A percentile compares a stretch with the other conserved stretches of the same genome.
phyloP scores from a whole-genome alignment of 805 yeast genomes.

The Candida awuae region DNA sequence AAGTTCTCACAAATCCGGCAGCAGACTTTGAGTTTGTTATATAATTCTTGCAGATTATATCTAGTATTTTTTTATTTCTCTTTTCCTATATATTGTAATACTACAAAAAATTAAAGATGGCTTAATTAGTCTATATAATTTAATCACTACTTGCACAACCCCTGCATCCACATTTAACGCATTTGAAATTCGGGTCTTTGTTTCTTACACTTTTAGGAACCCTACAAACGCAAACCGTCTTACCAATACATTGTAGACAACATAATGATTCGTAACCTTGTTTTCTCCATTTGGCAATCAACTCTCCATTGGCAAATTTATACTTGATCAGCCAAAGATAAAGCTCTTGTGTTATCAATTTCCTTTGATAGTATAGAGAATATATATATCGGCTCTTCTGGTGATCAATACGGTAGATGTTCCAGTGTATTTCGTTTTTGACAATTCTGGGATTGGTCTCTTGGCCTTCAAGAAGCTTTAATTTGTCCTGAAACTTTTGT shows the following conservation, averaged over 20 bases:
- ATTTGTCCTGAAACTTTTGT: constrained; percentile 45
- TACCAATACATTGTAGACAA: constrained; percentile 73
- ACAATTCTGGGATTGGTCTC: constrained; percentile 32
- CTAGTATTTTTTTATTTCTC: background rate
- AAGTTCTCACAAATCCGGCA: constrained; percentile 42
- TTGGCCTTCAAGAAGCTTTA: constrained; percentile 38
- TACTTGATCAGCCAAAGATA: constrained; percentile 69
- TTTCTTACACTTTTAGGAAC: constrained; percentile 54
- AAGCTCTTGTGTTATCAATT: constrained; percentile 55
- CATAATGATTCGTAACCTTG: constrained; percentile 79
- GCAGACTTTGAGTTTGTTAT: constrained; percentile 7
- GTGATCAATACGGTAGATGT: constrained; percentile 60
- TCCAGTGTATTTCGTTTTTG: constrained; percentile 58
- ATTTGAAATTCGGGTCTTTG: constrained; percentile 30
- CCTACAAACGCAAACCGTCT: constrained; percentile 73
- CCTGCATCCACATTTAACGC: constrained; percentile 76
- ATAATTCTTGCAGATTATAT: background rate
- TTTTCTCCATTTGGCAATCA: constrained; percentile 62
- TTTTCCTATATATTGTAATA: too few relatives aligned
- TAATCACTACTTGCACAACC: constrained; percentile 78
- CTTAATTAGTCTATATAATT: background rate
- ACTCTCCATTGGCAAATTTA: constrained; percentile 54
- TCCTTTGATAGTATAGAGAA: constrained; percentile 62
- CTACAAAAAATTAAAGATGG: background rate
- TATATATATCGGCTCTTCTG: constrained; percentile 71